Evolutionary conservation across 371 early-diverging fungal genomes (phyloP).

Genomic region (Syncephalastrum contaminatum): DNA sequence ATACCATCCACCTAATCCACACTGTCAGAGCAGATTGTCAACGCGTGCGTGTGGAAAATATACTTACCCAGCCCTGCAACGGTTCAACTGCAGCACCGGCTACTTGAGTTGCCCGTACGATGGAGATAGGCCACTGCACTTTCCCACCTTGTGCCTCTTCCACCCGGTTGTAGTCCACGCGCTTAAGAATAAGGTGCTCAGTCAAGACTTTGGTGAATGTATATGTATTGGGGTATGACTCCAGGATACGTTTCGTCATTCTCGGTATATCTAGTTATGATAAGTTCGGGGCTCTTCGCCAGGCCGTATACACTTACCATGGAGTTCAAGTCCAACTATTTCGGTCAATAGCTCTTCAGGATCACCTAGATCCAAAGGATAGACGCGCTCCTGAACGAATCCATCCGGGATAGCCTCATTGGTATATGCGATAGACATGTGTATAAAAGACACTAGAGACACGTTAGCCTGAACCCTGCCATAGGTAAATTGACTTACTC

Average conservation of each 20-base stretch:
- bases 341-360: conserved; percentile 53
- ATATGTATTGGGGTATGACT: conserved; percentile 58
- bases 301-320: conserved; percentile 15
- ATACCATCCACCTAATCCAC: conserved; percentile 50
- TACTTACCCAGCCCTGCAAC: conserved; percentile 61
- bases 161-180: conserved; percentile 51
- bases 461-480: background rate
- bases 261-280: conserved; percentile 40
- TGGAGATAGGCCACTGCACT: conserved; percentile 54
- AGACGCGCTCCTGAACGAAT: conserved; percentile 55
- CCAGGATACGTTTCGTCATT: conserved; percentile 48
- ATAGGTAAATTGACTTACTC: conserved; percentile 21
- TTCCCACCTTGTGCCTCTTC: conserved; percentile 52
- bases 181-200: conserved; percentile 56
- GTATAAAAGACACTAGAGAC: conserved; percentile 41
- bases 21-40: background rate
- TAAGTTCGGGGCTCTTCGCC: background rate
- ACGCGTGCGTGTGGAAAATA: background rate
- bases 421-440: conserved; percentile 47
- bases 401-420: conserved; percentile 47
- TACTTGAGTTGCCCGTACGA: conserved; percentile 62
- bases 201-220: conserved; percentile 63
- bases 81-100: conserved; percentile 55
- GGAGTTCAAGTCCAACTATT: conserved; percentile 50
- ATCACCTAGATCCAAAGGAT: conserved; percentile 60